Conservation (phyloP, 768 basidiomycete genomes). For the Lyophyllum decastes region DNA sequence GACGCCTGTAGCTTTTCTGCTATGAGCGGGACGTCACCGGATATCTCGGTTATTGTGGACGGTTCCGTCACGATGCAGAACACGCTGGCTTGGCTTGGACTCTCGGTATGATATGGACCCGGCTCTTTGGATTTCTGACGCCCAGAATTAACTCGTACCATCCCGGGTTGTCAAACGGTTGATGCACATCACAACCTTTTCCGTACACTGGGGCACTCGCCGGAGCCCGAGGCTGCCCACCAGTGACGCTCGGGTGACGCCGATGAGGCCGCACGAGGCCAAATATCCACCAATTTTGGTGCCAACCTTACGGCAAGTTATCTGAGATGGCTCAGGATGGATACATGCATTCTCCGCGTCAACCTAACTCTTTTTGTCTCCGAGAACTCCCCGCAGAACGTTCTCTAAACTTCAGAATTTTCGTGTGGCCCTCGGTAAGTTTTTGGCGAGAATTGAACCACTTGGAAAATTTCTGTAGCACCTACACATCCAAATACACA, state of each 20-base stretch:
- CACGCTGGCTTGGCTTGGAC: neutral
- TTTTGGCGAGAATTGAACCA: neutral
- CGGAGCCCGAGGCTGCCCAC: no score
- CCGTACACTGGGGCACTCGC: no score
- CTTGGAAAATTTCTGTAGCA: neutral
- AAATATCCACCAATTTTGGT: conserved; percentile 1
- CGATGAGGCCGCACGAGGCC: conserved; percentile 7
- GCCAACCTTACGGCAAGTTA: conserved; percentile 3
- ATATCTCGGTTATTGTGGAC: neutral
- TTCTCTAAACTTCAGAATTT: neutral
- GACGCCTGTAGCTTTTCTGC: neutral
- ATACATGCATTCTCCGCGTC: neutral
- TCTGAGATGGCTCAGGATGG: neutral
- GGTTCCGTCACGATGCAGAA: neutral
- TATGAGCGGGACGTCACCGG: neutral
- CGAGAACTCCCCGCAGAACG: neutral
- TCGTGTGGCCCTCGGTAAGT: neutral
- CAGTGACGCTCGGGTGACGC: conserved; percentile 10
- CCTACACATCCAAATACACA: neutral
- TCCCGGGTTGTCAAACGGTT: conserved; percentile 8
- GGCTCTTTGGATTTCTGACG: conserved; percentile 9
- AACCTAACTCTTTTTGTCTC: neutral
- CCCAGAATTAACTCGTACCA: conserved; percentile 8
- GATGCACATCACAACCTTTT: conserved; percentile 14
- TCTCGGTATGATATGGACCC: neutral